Evolutionary conservation across 805 yeast species (phyloP), one percentile per base, ranked within the genome.

Genomic region (Ogataea methanolica): DNA sequence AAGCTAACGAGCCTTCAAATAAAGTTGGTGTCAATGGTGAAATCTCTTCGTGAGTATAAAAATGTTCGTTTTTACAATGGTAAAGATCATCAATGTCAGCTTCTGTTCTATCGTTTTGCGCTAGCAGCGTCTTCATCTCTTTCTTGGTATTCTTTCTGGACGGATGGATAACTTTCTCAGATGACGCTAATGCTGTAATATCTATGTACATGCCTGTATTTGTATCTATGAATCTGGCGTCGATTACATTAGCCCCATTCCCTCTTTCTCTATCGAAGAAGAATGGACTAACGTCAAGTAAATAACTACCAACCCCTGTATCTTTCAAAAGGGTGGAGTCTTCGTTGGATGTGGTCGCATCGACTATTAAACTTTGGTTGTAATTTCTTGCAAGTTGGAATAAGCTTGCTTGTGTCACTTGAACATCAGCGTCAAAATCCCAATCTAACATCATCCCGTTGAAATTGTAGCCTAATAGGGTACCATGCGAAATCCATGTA

Each of bases 401-500:
- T 43, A 79, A 57, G 35, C 76, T 74, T 2, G 52, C 56, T 49
- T 76, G 73, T 1, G 85, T 75, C 58, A 81, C 65, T 56, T 80
- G 84, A n/a, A 79, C 83, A 64, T 82, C 86, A 33, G 78, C 63
- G 56, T 81, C 85, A 40, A 70, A 68, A 60, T 81, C 87, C 83
- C 84, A 82, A 7, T 83, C 82, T 52, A 82, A 67, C 5, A 71
- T 65, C 49, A 77, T 60, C 0, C 83, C 85, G 58, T 78, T 79
- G 74, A 79, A 80, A 53, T 76, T 74, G 78, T 82, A 82, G 7
- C 84, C 82, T 26, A 82, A 69, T 48, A 82, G 66, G 9, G 85
- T 68, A 2, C 88, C 88, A 61, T 81, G 85, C 5, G 83, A 78
- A 34, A 82, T 70, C 85, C 87, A 83, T 0, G 84, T 74, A 11